phyloP scores from a whole-genome alignment of 1,139 yeast genomes.

The Pichia sp. region DNA sequence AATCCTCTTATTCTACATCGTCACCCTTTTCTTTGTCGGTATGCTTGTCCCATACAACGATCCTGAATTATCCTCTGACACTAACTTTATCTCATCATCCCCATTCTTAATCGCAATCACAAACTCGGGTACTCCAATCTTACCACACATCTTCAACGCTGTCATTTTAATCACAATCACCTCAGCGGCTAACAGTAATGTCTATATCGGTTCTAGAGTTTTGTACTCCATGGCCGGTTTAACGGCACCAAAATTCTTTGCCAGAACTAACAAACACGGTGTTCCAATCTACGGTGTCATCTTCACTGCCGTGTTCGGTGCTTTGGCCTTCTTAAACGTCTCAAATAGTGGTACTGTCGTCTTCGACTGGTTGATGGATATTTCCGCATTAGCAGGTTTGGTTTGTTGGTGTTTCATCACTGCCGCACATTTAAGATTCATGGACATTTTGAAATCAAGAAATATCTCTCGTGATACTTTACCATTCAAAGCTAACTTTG shows the following conservation, averaged over 20 bases:
- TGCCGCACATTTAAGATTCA: conserved; percentile 64
- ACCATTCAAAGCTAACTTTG: conserved; percentile 66
- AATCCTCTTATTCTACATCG: conserved; percentile 76
- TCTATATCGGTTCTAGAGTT: conserved; percentile 75
- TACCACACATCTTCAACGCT: conserved; percentile 75
- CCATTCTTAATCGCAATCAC: conserved; percentile 58
- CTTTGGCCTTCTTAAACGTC: conserved; percentile 67
- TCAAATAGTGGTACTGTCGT: conserved; percentile 62
- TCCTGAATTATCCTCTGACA: conserved; percentile 34
- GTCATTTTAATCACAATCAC: conserved; percentile 66
- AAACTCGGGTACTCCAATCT: conserved; percentile 66
- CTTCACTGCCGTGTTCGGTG: conserved; percentile 59
- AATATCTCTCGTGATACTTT: conserved; percentile 62
- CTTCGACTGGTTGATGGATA: conserved; percentile 80
- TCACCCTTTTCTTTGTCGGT: conserved; percentile 80
- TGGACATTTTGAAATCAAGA: conserved; percentile 56
- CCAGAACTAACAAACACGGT: conserved; percentile 55
- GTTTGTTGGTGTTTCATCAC: conserved; percentile 74
- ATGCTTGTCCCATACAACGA: conserved; percentile 79
- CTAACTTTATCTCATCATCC: conserved; percentile 41
- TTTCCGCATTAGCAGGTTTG: conserved; percentile 75
- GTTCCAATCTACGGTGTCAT: conserved; percentile 65
- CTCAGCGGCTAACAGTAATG: conserved; percentile 81
- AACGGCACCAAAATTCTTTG: conserved; percentile 59
- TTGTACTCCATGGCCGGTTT: conserved; percentile 65